Base-by-base conservation (phyloP, 257 asterid species). In the Craterostigma plantagineum region DNA sequence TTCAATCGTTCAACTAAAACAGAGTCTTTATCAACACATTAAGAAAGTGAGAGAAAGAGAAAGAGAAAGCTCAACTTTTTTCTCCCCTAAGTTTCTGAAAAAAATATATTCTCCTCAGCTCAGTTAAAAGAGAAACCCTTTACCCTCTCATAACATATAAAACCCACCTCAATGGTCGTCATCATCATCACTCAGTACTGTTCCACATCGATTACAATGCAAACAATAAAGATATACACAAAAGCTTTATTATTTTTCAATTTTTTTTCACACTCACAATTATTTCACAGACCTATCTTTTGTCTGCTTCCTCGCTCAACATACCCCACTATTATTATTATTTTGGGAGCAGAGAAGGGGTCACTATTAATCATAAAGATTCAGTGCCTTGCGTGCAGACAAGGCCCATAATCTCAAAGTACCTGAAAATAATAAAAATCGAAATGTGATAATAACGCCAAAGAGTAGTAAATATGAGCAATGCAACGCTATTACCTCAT, bases 71-170 rank as follows among this genome's bases (percentile, higher is more conserved):
- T 30, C 30, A 6, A 6, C 6, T 23, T 23, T 23, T 23, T 23
- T 62, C 66, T 60, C 55, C 62, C 64, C 75, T 66, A 68, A 63
- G 10, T 66, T 61, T 66, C 59, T 49, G 62, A 64, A 57, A 45
- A 57, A 45, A 60, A 41, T 57, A 23, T 56, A 63, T 68, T 53
- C 57, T 18, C 57, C 40, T 18, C 35, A 14, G 42, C 45, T 42
- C 50, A 33, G 52, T 34, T 61, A 63, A 12, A 8, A 9, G 14
- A 16, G 15, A 63, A 68, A 68, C 60, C 59, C 46, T 50, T 50
- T 58, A 33, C 53, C 33, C 41, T 61, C 55, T 33, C 10, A 57
- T 52, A 59, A 62, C 79, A 66, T 40, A 69, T 53, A 58, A 49
- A 58, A 43, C 54, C 18, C 40, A 47, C 50, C 64, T 65, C 79